Evolutionary conservation across 306 rosid genomes (phyloP).

Genomic region (Albizia julibrissin): DNA sequence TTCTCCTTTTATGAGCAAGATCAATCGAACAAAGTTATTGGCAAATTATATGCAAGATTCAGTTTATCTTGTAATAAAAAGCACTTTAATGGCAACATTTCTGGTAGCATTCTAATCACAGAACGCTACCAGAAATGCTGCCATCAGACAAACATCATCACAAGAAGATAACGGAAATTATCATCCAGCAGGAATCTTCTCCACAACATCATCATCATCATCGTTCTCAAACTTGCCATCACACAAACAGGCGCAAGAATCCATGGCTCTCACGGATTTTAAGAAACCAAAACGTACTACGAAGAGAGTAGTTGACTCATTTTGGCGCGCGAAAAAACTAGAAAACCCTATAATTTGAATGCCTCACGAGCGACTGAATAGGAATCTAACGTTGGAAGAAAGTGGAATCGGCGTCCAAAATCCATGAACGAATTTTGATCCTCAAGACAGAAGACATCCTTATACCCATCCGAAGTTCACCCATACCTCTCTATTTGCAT

Average conservation of each 20-base stretch:
- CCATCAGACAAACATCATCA: no score
- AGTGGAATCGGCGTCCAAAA: slow-evolving; percentile 50
- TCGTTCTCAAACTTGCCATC: background rate
- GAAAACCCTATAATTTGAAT: no score
- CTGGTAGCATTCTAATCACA: no score
- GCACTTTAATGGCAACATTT: no score
- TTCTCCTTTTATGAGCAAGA: no score
- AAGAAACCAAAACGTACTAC: slow-evolving; percentile 23
- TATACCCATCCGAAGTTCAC: slow-evolving; percentile 39
- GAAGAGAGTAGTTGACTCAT: no score
- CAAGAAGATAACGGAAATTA: no score
- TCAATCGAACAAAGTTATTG: no score
- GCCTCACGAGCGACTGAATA: slow-evolving; percentile 59
- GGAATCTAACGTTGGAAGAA: slow-evolving; percentile 66
- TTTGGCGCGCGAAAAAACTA: no score
- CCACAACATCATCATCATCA: slow-evolving; percentile 39
- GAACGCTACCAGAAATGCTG: no score
- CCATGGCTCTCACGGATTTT: slow-evolving; percentile 27
- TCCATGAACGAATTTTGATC: slow-evolving; percentile 34
- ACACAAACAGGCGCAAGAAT: slow-evolving; percentile 29
- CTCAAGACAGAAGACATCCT: background rate
- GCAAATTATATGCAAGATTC: no score
- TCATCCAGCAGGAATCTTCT: slow-evolving; percentile 68
- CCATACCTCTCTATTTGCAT: slow-evolving; percentile 52
- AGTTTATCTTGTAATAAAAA: no score